phyloP scores from a whole-genome alignment of 192 early-diverging fungal species.

The Backusella sp. region DNA sequence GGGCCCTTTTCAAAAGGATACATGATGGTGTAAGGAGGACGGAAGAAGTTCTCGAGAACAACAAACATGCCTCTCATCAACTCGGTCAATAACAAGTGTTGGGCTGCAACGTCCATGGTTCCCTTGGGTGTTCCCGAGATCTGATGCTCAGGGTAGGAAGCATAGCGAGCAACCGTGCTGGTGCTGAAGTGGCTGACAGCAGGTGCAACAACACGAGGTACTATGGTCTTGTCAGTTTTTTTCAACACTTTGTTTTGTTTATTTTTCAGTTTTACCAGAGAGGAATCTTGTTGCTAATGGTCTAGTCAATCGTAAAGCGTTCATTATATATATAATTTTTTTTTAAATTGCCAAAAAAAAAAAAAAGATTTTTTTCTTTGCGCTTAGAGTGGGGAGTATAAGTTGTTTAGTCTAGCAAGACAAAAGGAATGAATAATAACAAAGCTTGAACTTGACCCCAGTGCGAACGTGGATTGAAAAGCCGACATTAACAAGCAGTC shows the following conservation, averaged over 20 bases:
- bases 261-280: slow-evolving; percentile 5
- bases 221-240: background rate
- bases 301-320: background rate
- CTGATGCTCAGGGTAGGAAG: slow-evolving; percentile 23
- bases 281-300: background rate
- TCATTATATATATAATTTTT: background rate
- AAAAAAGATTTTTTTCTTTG: background rate
- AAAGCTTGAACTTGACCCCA: background rate
- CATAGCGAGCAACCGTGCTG: slow-evolving; percentile 14
- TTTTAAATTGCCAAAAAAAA: background rate
- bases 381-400: background rate
- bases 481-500: background rate
- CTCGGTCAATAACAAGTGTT: slow-evolving; percentile 89
- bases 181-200: slow-evolving; percentile 28
- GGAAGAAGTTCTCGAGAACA: slow-evolving; percentile 90
- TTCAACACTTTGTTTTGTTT: background rate
- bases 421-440: background rate
- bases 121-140: slow-evolving; percentile 21
- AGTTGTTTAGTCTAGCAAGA: background rate
- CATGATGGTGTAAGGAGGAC: slow-evolving; percentile 93
- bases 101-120: slow-evolving; percentile 56
- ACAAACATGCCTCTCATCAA: slow-evolving; percentile 89
- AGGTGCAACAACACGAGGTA: slow-evolving; percentile 24
- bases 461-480: background rate
- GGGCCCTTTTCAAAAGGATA: slow-evolving; percentile 97